Evolutionary conservation across 139 green algal species (phyloP), one percentile per base, ranked within the genome.

Genomic region (Closterium sp.): DNA sequence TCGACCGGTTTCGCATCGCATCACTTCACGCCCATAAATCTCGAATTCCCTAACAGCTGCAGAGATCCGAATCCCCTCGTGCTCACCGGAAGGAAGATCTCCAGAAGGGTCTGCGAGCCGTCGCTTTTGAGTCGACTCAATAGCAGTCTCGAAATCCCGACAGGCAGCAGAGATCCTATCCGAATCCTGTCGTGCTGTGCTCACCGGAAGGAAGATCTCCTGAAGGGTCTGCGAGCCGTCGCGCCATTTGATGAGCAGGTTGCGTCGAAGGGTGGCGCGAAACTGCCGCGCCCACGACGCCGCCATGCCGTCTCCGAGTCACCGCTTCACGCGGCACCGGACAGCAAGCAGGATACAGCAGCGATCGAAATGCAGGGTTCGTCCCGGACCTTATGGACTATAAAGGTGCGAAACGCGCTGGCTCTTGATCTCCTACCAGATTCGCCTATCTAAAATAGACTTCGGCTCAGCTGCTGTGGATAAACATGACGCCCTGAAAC

Each of bases 171-270:
- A 38, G 32, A 38, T 38, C n/a, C n/a, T n/a, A n/a, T n/a, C 32
- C 32, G 32, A 38, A 38, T 38, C 32, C 32, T 38, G 2, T 38
- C 32, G n/a, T n/a, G n/a, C n/a, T n/a, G n/a, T n/a, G 17, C 62
- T 27, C 38, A 93, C 91, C 27, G 91, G 91, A 3, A 93, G 86
- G 88, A 93, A 92, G 34, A 92, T 92, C n/a, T 93, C 91, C 28
- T 93, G 91, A 9, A 93, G 84, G 7, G 86, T 93, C 93, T 93
- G 91, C 27, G 91, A 93, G n/a, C 91, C 91, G 93, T 93, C 91
- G 27, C 91, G 32, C 27, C 87, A 31, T 89, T 93, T 93, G 91
- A 93, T 93, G n/a, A 93, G 91, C 4, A 93, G 45, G 87, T 93
- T 93, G 27, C 91, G 86, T 9, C 30, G 32, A 28, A 93, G 27